Percentiles rank a stretch among this genome's conserved stretches.
These are phyloP conservation scores for Phytophthora hibernalis DNA, from an alignment of 352 stramenopile genomes.

Conservation along the genomic window DNA sequence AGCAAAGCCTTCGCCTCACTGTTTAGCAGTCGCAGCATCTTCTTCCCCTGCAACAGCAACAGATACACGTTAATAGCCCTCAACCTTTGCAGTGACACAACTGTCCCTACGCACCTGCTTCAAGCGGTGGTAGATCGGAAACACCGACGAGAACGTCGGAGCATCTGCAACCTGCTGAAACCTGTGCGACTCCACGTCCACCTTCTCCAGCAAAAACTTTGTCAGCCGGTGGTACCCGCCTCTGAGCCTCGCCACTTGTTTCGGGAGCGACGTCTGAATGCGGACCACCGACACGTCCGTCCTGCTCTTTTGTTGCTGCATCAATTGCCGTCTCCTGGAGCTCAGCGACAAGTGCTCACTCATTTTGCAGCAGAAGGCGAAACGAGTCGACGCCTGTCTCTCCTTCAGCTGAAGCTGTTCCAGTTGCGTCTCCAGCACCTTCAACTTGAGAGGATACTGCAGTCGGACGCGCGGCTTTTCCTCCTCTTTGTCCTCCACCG, in stretches of 20 bases:
- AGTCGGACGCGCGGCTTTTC: constrained; percentile 23
- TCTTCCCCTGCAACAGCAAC: constrained; percentile 44
- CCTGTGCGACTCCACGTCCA: constrained; percentile 30
- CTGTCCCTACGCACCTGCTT: constrained; percentile 46
- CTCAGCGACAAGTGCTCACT: constrained; percentile 53
- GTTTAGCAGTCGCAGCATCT: constrained; percentile 48
- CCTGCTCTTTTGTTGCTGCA: constrained; percentile 10
- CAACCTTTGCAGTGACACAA: background rate
- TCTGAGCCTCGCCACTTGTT: constrained; percentile 43
- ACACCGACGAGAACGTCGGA: constrained; percentile 47
- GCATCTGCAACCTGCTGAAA: constrained; percentile 39
- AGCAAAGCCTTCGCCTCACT: constrained; percentile 40
- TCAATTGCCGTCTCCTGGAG: constrained; percentile 15
- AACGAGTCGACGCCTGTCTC: constrained; percentile 44
- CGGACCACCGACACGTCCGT: constrained; percentile 13
- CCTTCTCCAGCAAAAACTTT: constrained; percentile 43
- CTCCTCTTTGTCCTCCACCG: constrained; percentile 4
- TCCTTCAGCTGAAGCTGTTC: constrained; percentile 42
- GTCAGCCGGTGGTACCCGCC: constrained; percentile 42
- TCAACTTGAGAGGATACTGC: constrained; percentile 60
- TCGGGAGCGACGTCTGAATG: constrained; percentile 46
- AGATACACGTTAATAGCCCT: background rate
- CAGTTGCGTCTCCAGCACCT: constrained; percentile 49
- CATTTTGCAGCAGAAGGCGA: constrained; percentile 61
- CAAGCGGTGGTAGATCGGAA: constrained; percentile 58